These are phyloP conservation scores for Oenanthe javanica DNA, from an alignment of 140 eudicot genomes.

Conservation along the genomic window DNA sequence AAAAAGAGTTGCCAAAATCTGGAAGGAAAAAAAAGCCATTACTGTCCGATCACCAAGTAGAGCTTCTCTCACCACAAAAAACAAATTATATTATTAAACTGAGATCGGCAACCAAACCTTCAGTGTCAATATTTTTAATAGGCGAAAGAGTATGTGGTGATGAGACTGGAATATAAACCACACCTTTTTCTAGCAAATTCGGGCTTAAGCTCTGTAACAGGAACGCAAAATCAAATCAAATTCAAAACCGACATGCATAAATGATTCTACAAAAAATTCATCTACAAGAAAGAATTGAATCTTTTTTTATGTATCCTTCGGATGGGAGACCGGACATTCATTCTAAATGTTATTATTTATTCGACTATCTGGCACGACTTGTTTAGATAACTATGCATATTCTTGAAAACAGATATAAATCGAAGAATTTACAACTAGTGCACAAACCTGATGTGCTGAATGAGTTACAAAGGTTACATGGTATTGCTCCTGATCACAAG, in stretches of 20 bases:
- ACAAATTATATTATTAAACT: slow-evolving; percentile 4
- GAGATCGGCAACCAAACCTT: slow-evolving; percentile 30
- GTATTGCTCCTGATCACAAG: slow-evolving; percentile 60
- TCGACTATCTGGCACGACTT: background rate
- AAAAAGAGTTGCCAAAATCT: slow-evolving; percentile 43
- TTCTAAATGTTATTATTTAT: background rate
- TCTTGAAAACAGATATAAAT: background rate
- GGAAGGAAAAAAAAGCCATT: slow-evolving; percentile 18
- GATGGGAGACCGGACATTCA: background rate
- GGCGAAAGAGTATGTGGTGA: slow-evolving; percentile 84
- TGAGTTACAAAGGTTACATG: slow-evolving; percentile 68
- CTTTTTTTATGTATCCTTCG: background rate
- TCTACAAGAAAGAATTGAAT: background rate
- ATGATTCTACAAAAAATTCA: slow-evolving; percentile 13
- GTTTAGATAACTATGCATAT: background rate
- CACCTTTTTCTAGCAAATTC: slow-evolving; percentile 45
- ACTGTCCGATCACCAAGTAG: slow-evolving; percentile 15
- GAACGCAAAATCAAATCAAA: background rate
- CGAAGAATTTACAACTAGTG: background rate
- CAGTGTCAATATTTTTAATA: slow-evolving; percentile 26
- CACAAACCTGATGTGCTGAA: slow-evolving; percentile 85
- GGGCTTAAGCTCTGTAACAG: slow-evolving; percentile 48
- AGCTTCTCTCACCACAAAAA: slow-evolving; percentile 12
- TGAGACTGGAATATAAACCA: slow-evolving; percentile 55
- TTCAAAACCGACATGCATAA: background rate